Evolutionary conservation across 805 yeast species (phyloP).

Genomic region (Wickerhamiella australiensis): DNA sequence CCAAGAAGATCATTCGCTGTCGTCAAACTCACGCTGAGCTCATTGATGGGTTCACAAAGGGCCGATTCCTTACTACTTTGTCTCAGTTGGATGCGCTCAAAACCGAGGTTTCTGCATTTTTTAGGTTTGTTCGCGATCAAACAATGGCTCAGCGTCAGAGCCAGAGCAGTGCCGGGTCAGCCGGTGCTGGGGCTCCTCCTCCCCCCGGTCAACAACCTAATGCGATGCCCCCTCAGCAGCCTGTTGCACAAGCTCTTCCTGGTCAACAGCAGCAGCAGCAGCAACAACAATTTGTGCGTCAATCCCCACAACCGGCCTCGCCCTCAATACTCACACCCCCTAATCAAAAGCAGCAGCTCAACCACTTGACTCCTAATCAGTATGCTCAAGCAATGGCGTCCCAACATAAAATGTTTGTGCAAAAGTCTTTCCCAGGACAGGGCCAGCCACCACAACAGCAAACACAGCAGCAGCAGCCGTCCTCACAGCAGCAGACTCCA

Average conservation of each 20-base stretch:
- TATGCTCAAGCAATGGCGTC: constrained; percentile 14
- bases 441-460: constrained; percentile 16
- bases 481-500: constrained; percentile 16
- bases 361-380: constrained; percentile 11
- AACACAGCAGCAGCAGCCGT: constrained; percentile 19
- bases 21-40: constrained; percentile 69
- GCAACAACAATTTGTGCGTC: constrained; percentile 13
- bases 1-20: constrained; percentile 64
- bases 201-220: neutral
- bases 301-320: constrained; percentile 15
- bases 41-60: constrained; percentile 53
- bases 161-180: too few species aligned
- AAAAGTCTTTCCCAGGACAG: constrained; percentile 14
- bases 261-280: constrained; percentile 18
- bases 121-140: constrained; percentile 54
- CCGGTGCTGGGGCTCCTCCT: constrained; percentile 18
- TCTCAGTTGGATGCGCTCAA: constrained; percentile 59
- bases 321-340: constrained; percentile 11
- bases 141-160: constrained; percentile 18
- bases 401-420: constrained; percentile 18
- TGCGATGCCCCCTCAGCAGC: constrained; percentile 21
- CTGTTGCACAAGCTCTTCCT: constrained; percentile 21
- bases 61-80: constrained; percentile 57
- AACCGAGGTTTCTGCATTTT: constrained; percentile 59
- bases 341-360: constrained; percentile 16